Evolutionary conservation across 805 yeast species (phyloP).

Genomic region (Ogataea methylovora): DNA sequence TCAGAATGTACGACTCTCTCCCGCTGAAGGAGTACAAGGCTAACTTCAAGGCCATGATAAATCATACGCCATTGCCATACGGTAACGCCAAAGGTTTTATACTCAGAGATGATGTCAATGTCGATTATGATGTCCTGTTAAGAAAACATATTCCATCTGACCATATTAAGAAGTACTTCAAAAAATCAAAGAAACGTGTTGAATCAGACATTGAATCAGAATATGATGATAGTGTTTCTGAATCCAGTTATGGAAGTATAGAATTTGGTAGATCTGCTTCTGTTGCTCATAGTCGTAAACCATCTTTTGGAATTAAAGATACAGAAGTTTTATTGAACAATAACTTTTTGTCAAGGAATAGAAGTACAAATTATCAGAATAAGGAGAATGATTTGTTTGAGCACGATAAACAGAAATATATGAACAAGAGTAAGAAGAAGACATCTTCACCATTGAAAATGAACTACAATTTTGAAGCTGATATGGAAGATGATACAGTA

Average conservation of each 20-base stretch:
- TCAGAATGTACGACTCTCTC: constrained; percentile 19
- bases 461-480: no score
- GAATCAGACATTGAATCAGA: not conserved
- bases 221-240: constrained; percentile 1
- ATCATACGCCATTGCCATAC: constrained; percentile 18
- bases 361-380: no score
- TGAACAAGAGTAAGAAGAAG: constrained; percentile 5
- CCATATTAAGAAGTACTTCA: constrained; percentile 18
- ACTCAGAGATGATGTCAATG: constrained; percentile 12
- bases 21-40: constrained; percentile 20
- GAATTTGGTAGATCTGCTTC: constrained; percentile 20
- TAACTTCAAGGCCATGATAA: constrained; percentile 19
- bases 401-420: constrained; percentile 10
- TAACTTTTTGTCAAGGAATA: not conserved
- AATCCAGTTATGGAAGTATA: constrained; percentile 6
- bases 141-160: constrained; percentile 19
- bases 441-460: constrained; percentile 1
- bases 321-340: constrained; percentile 18
- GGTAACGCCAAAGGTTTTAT: constrained; percentile 23
- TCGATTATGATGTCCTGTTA: constrained; percentile 22
- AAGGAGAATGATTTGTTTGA: constrained; percentile 5
- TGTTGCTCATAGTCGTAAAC: constrained; percentile 4
- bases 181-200: constrained; percentile 3
- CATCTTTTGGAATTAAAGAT: constrained; percentile 12
- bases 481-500: no score